Evolutionary conservation across 768 basidiomycete species (phyloP), one percentile per base, ranked within the genome.

Genomic region (Tricholoma bakamatsutake): DNA sequence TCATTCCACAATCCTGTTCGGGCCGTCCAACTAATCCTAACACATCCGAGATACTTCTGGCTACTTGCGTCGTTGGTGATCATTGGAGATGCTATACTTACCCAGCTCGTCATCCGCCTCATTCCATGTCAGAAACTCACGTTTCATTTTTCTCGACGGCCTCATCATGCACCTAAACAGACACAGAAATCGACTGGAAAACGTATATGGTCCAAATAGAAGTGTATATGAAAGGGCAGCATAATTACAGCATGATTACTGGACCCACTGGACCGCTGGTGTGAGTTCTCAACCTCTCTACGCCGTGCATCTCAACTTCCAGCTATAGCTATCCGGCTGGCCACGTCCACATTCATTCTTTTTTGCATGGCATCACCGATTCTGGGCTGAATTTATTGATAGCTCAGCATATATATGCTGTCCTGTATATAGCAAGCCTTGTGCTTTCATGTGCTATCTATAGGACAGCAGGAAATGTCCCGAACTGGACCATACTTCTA

Each of bases 121-220:
- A 76, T 97, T 54, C 80, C 90, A 61, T 98, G 96, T 97, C 62
- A 76, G 88, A 50, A 11, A 40, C 28, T 52, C 42, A 52, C 33
- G 58, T 58, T 57, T 47, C 28, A 31, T 30, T 28, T 47, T 35
- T 46, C 33, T 33, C 50, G 17, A 21, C 15, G 30, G 58, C 46
- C 52, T 57, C 33, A 61, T 28, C 48, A 52, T 31, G 21, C 49
- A 63, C 54, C 66, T 66, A 58, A 49, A 59, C 43, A 98, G 96
- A 95, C 73, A 98, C 97, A 10, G 95, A 99, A 72, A 99, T 99
- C 63, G 97, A 99, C 72, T 98, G 92, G 85, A 81, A 87, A 64
- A 98, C 97, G 0, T 99, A 99, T 67, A 93, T 98, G 84, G 74
- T 87, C 52, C 97, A 98, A 52, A 80, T 90, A 1, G 79, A 86